These are phyloP conservation scores for Streptanthus diversifolius DNA, from an alignment of 345 rosid genomes.

Conservation along the genomic window DNA sequence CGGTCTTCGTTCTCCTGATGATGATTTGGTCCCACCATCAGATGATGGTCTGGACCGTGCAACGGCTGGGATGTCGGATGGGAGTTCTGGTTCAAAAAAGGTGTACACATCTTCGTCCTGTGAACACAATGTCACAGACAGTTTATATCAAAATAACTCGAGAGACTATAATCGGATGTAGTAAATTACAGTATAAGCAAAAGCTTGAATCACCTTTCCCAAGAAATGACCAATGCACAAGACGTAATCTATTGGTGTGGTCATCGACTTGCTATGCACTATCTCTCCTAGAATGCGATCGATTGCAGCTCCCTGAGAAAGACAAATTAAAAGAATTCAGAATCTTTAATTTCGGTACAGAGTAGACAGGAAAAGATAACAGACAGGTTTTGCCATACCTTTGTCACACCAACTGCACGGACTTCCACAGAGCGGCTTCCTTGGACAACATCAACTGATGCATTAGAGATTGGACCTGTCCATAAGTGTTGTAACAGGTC, in stretches of 20 bases:
- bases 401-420: conserved; percentile 96
- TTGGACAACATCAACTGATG: conserved; percentile 98
- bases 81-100: conserved; percentile 96
- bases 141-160: not conserved
- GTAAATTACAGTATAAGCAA: not conserved
- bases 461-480: conserved; percentile 99
- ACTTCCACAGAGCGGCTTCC: conserved; percentile 98
- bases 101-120: conserved; percentile 99
- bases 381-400: conserved; percentile 43
- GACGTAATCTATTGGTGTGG: conserved; percentile 87
- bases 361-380: not conserved
- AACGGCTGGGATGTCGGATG: conserved; percentile 52
- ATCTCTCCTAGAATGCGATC: conserved; percentile 96
- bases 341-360: not conserved
- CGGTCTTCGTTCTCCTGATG: conserved; percentile 56
- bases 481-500: conserved; percentile 99
- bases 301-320: conserved; percentile 84
- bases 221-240: conserved; percentile 95
- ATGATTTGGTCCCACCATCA: conserved; percentile 54
- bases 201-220: conserved; percentile 59
- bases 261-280: conserved; percentile 92
- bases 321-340: conserved; percentile 8
- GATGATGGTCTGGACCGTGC: conserved; percentile 52
- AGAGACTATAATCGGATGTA: not conserved
- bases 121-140: not conserved